Conservation (phyloP, 306 rosid genomes). For the Pachyrhizus erosus region DNA sequence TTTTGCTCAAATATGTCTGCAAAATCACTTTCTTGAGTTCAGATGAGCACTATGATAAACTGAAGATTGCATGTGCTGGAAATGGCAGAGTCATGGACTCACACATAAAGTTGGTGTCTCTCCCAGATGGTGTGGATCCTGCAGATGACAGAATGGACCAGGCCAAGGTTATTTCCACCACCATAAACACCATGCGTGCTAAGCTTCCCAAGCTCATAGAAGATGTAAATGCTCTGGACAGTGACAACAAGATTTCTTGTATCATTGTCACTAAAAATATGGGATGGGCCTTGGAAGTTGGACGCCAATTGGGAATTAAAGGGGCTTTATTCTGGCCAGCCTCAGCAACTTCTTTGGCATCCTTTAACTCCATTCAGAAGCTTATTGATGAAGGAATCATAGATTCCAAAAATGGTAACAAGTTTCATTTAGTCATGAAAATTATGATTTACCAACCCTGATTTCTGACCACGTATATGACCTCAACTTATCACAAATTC, state of each 20-base stretch:
- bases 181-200: slow-evolving; percentile 45
- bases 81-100: not conserved
- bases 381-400: slow-evolving; percentile 49
- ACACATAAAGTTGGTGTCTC: slow-evolving; percentile 46
- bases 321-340: slow-evolving; percentile 58
- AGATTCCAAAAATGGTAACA: slow-evolving; percentile 38
- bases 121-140: slow-evolving; percentile 64
- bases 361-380: slow-evolving; percentile 15
- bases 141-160: slow-evolving; percentile 53
- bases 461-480: not conserved
- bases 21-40: slow-evolving; percentile 57
- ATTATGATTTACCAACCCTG: not conserved
- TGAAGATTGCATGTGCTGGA: slow-evolving; percentile 9
- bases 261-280: slow-evolving; percentile 48
- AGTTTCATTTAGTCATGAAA: not conserved
- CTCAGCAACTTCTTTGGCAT: slow-evolving; percentile 46
- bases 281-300: slow-evolving; percentile 64
- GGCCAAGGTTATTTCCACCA: slow-evolving; percentile 22
- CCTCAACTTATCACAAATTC: not conserved
- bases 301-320: slow-evolving; percentile 46
- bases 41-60: slow-evolving; percentile 30
- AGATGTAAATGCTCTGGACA: slow-evolving; percentile 33
- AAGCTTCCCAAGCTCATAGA: slow-evolving; percentile 58
- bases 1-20: slow-evolving; percentile 47
- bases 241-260: slow-evolving; percentile 46